Evolutionary conservation across 2,329 filamentous ascomycete species (phyloP), one percentile per base, ranked within the genome.

Genomic region (Domatiomyces globalis): DNA sequence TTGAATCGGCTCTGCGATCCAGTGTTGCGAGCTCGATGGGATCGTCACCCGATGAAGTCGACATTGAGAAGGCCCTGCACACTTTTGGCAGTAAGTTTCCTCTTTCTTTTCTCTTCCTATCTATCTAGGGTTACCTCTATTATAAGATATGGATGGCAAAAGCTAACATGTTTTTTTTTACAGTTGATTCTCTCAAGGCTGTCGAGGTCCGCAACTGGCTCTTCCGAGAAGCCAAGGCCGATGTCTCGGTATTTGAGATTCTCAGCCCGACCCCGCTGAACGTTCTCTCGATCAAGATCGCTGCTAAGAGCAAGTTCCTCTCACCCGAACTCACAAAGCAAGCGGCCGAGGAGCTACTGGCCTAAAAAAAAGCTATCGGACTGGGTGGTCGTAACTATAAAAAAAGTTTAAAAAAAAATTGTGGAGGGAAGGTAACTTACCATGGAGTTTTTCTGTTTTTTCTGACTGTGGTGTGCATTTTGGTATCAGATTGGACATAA

Each of bases 201-300:
- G 59, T 65, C 19, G 63, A 66, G 49, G 48, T 66, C 9, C 56
- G 60, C 15, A 59, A 58, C 22, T 65, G 63, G 62, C 56, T 61
- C 47, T 51, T 55, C 1, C 53, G 58, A 7, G 57, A 63, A 49
- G 42, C 61, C 36, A 60, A 66, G 55, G 60, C 60, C 17, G 63
- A 63, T 51, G 56, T 65, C 43, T 58, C 63, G 51, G 56, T 65
- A 2, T 52, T 65, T 19, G 63, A 64, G 27, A 58, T 65, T 29
- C 48, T 65, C 18, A 56, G 58, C 1, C 57, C 56, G 43, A 54
- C 57, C 10, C 61, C 62, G 1, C 43, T 64, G 2, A 49, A 39
- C 1, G 51, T 54, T 25, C 55, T 65, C 36, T 54, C 62, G 2
- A 53, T 50, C 15, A 52, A 49, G 17, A 61, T 64, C 49, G 50